phyloP scores from a whole-genome alignment of 805 yeast species.

The Ogataea paraovalis region DNA sequence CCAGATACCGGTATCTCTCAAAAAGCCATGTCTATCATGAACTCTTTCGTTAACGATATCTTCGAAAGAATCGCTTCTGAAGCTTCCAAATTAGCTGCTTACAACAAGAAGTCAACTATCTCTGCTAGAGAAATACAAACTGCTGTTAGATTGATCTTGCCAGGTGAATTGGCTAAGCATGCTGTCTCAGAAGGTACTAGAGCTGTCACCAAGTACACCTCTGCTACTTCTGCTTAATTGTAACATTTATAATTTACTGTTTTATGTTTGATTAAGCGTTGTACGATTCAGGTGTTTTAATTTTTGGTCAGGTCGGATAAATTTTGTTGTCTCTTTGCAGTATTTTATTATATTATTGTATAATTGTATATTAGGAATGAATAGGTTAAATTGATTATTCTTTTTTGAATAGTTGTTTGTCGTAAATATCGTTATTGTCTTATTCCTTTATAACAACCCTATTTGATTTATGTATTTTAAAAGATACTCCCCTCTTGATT shows the following conservation, averaged over 20 bases:
- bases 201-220: slow-evolving; percentile 95
- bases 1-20: slow-evolving; percentile 99
- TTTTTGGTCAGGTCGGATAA: slow-evolving; percentile 11
- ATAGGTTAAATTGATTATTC: slow-evolving; percentile 8
- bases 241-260: background rate
- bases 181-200: slow-evolving; percentile 98
- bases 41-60: slow-evolving; percentile 96
- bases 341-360: slow-evolving; percentile 12
- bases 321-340: slow-evolving; percentile 4
- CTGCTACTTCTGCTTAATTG: slow-evolving; percentile 43
- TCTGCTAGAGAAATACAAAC: slow-evolving; percentile 98
- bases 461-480: background rate
- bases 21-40: slow-evolving; percentile 97
- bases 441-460: no score
- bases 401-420: background rate
- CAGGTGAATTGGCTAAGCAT: slow-evolving; percentile 98
- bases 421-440: background rate
- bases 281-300: slow-evolving; percentile 2
- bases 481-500: no score
- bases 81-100: slow-evolving; percentile 97
- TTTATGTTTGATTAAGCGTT: background rate
- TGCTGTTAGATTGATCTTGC: slow-evolving; percentile 95
- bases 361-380: slow-evolving; percentile 24
- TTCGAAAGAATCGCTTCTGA: slow-evolving; percentile 97
- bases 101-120: slow-evolving; percentile 96